A percentile compares a stretch with the other conserved stretches of the same genome.
phyloP scores from a whole-genome alignment of 768 basidiomycete species.

The Tricholoma furcatifolium region DNA sequence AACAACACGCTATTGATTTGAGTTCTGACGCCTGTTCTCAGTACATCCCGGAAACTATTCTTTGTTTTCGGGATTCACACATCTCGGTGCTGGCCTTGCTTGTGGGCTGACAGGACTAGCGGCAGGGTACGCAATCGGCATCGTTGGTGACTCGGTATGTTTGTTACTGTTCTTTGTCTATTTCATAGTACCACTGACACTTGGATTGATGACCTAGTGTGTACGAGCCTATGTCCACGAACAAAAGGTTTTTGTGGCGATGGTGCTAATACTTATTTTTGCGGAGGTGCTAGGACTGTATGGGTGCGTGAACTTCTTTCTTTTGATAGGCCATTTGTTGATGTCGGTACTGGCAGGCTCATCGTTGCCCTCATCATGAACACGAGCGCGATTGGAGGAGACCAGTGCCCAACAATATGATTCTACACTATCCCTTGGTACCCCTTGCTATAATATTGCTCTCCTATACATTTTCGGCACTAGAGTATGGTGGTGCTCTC shows the following conservation, averaged over 20 bases:
- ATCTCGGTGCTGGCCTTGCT: slow-evolving; percentile 88
- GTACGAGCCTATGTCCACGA: slow-evolving; percentile 70
- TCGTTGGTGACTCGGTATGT: slow-evolving; percentile 90
- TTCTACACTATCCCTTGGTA: background rate
- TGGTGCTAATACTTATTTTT: slow-evolving; percentile 96
- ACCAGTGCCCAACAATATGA: slow-evolving; percentile 21
- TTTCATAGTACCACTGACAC: background rate
- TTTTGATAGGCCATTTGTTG: background rate
- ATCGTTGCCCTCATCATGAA: slow-evolving; percentile 94
- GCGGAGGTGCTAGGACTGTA: slow-evolving; percentile 90
- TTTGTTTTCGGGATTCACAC: slow-evolving; percentile 84
- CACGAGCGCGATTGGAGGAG: slow-evolving; percentile 49
- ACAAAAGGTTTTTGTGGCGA: slow-evolving; percentile 87
- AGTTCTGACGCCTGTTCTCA: slow-evolving; percentile 27
- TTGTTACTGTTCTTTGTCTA: background rate
- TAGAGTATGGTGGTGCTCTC: background rate
- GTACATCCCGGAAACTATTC: slow-evolving; percentile 73
- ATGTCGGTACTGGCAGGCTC: slow-evolving; percentile 33
- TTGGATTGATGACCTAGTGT: slow-evolving; percentile 12
- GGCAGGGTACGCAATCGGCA: slow-evolving; percentile 93
- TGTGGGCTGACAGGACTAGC: slow-evolving; percentile 91
- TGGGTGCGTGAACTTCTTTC: slow-evolving; percentile 24
- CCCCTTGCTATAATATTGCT: slow-evolving; percentile 11
- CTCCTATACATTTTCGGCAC: background rate
- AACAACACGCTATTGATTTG: slow-evolving; percentile 2